Evolutionary conservation across 2,329 filamentous ascomycete species (phyloP), one percentile per base, ranked within the genome.

Genomic region (Colletotrichum musicola): DNA sequence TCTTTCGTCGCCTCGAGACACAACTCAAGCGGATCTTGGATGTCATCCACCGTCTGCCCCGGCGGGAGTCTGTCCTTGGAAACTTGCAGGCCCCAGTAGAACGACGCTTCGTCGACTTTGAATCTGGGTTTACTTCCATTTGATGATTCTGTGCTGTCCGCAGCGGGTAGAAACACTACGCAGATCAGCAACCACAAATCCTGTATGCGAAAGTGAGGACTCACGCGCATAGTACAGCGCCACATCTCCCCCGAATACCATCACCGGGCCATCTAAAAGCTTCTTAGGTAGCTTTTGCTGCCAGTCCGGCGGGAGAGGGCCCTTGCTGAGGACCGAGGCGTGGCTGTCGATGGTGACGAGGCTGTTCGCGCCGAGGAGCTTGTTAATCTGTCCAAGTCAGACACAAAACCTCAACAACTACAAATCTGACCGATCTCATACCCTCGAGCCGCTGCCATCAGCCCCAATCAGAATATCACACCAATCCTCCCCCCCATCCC

Each of bases 181-280:
- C 9, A 59, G 1, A n/a, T 40, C 16, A 58, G 56, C 13, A 16
- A 16, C 16, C 13, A 30, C 4, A n/a, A n/a, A 35, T 16, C 16
- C 7, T n/a, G 13, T 4, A 42, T 13, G 2, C 18, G 3, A 6
- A 9, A 16, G 27, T 9, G 2, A 14, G 9, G 0, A 40, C 62
- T 14, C 35, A 64, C n/a, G n/a, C n/a, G n/a, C n/a, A n/a, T n/a
- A 64, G n/a, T 57, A 64, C 44, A 58, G 18, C 9, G 62, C 27
- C 4, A 42, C 16, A 6, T 44, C 46, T 1, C 35, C 35, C 1
- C 53, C 30, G 4, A 40, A 58, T 5, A 58, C 54, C 10, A 64
- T 42, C 0, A 64, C 40, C 10, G 62, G 62, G 16, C 62, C 35
- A 10, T 58, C 22, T 4, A 42, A 22, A 5, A 58, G 4, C 4